Conservation (phyloP, 768 basidiomycete genomes). For the Podaxis sp. region DNA sequence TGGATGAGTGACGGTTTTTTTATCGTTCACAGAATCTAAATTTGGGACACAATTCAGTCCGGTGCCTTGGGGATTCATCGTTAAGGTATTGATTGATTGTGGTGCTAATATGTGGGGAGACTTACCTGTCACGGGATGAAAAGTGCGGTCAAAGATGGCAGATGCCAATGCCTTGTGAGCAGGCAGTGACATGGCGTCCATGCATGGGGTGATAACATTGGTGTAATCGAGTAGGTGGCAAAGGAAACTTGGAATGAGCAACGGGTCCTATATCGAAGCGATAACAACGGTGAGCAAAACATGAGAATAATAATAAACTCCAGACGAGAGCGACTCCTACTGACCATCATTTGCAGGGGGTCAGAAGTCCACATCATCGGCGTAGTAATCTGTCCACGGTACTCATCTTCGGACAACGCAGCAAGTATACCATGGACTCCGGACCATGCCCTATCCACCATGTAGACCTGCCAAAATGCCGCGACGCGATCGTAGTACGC, state of each 20-base stretch:
- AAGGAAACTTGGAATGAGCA: conserved; percentile 20
- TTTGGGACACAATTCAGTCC: neutral
- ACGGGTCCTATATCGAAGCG: conserved; percentile 10
- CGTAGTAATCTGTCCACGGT: conserved; percentile 48
- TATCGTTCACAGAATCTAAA: conserved; percentile 1
- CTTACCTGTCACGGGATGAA: conserved; percentile 26
- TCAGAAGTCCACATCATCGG: conserved; percentile 34
- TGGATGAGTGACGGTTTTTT: conserved; percentile 36
- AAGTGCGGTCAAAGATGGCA: conserved; percentile 52
- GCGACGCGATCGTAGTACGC: conserved; percentile 37
- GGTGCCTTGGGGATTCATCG: neutral
- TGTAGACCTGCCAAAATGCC: conserved; percentile 62
- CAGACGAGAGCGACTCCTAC: conserved; percentile 13
- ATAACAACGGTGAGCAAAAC: neutral
- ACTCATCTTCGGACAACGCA: conserved; percentile 49
- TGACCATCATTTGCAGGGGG: conserved; percentile 31
- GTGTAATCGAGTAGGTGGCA: conserved; percentile 27
- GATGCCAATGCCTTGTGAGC: conserved; percentile 51
- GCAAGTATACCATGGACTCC: conserved; percentile 52
- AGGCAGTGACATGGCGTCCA: conserved; percentile 24
- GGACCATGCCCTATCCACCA: conserved; percentile 61
- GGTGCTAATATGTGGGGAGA: neutral
- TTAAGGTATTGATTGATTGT: neutral
- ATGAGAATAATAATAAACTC: neutral
- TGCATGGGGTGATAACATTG: conserved; percentile 21